Percentiles rank a stretch among this genome's conserved stretches.
These are phyloP conservation scores for Plectosphaerella plurivora DNA, from an alignment of 2,329 filamentous ascomycete genomes.

Conservation along the genomic window DNA sequence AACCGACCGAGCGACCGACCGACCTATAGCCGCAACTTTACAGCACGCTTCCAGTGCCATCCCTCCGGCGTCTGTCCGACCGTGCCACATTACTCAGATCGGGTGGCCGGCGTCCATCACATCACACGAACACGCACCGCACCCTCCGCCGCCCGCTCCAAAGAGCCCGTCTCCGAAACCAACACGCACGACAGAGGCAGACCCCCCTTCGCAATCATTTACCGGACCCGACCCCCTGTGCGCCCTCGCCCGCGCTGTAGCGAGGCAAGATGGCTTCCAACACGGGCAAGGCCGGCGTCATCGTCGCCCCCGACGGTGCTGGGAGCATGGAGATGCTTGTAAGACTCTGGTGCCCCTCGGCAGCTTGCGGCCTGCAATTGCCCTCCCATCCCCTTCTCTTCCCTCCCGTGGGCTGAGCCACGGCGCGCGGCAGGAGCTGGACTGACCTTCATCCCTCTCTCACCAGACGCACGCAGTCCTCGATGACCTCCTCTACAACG, in stretches of 20 bases:
- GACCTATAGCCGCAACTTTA: too few relatives aligned
- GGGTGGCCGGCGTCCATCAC: background rate
- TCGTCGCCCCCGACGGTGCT: slow-evolving; percentile 48
- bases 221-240: background rate
- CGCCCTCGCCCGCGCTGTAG: slow-evolving; percentile 1
- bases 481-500: slow-evolving; percentile 71
- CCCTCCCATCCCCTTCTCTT: background rate
- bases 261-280: slow-evolving; percentile 31
- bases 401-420: background rate
- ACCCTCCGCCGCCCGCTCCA: slow-evolving; percentile 6
- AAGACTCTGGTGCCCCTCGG: slow-evolving; percentile 28
- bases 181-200: background rate
- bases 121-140: slow-evolving; percentile 10
- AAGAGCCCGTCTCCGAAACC: background rate
- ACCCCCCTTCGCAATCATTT: background rate
- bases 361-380: slow-evolving; percentile 1
- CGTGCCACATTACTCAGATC: slow-evolving; percentile 1
- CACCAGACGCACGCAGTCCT: slow-evolving; percentile 59
- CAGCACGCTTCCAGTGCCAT: background rate
- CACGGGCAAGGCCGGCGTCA: slow-evolving; percentile 53
- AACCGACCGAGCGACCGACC: background rate
- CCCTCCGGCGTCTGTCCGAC: slow-evolving; percentile 1
- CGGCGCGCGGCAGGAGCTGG: background rate
- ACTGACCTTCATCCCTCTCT: slow-evolving; percentile 1
- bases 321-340: slow-evolving; percentile 56